These are phyloP conservation scores for Pythium apleroticum DNA, from an alignment of 352 stramenopile genomes.

Conservation along the genomic window DNA sequence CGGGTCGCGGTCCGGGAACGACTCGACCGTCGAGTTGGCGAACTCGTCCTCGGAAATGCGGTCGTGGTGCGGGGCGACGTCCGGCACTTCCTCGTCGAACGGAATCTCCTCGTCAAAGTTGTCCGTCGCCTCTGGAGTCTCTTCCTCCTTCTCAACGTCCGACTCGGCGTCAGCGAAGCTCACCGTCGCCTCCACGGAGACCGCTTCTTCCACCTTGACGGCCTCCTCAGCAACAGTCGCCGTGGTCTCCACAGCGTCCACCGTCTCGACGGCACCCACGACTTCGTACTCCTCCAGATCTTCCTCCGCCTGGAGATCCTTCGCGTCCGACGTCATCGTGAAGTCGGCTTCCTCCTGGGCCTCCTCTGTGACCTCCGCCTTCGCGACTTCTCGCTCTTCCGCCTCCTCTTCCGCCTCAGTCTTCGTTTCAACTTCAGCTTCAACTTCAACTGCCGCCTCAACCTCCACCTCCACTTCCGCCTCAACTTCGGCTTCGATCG, in stretches of 20 bases:
- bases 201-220: neutral
- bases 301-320: constrained; percentile 9
- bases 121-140: neutral
- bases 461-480: constrained; percentile 17
- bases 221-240: neutral
- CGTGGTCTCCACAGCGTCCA: neutral
- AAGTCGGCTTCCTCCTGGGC: neutral
- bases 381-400: no score
- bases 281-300: constrained; percentile 7
- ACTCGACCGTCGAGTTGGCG: neutral
- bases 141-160: constrained; percentile 2
- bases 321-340: neutral
- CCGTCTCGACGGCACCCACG: neutral
- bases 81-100: neutral
- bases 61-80: neutral
- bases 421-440: constrained; percentile 11
- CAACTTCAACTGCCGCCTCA: neutral
- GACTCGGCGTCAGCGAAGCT: neutral
- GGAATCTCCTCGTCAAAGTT: neutral
- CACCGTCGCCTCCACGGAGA: neutral
- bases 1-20: constrained; percentile 18
- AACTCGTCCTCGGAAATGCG: constrained; percentile 16
- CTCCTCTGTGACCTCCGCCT: constrained; percentile 18
- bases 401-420: constrained; percentile 9
- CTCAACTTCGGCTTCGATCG: neutral